These are phyloP conservation scores for Sphaerulina vaccinii DNA, from an alignment of 2,329 filamentous ascomycete species.

Conservation along the genomic window DNA sequence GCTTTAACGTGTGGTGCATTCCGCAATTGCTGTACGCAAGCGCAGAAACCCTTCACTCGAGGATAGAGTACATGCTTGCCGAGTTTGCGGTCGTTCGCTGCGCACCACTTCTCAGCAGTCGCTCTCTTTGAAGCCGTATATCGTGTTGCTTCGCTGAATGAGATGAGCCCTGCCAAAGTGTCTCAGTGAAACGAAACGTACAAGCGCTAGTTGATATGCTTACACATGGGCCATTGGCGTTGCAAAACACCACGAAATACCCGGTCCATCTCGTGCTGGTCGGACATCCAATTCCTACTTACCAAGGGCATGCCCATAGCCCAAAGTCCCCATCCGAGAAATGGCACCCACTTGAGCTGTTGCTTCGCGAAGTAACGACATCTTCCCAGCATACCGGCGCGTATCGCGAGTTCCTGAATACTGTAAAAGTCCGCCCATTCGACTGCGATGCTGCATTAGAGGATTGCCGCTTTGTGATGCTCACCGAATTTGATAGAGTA, in stretches of 20 bases:
- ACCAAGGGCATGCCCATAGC: constrained; percentile 65
- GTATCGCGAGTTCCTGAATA: constrained; percentile 58
- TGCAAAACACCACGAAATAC: constrained; percentile 57
- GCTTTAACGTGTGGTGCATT: constrained; percentile 36
- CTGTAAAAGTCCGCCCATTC: constrained; percentile 65
- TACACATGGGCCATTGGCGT: constrained; percentile 58
- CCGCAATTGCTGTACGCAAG: constrained; percentile 56
- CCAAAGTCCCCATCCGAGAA: constrained; percentile 64
- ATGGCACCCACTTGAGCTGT: constrained; percentile 58
- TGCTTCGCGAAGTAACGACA: constrained; percentile 64
- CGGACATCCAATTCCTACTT: constrained; percentile 58
- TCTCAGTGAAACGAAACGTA: background rate
- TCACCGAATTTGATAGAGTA: background rate
- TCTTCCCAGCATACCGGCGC: constrained; percentile 58
- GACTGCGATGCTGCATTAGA: constrained; percentile 35
- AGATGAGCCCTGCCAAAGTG: constrained; percentile 57
- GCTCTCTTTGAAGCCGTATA: constrained; percentile 56
- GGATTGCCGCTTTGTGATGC: background rate
- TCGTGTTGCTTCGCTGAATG: constrained; percentile 63
- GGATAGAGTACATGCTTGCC: constrained; percentile 61
- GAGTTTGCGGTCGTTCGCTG: constrained; percentile 49
- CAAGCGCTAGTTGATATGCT: constrained; percentile 31
- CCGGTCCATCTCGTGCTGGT: constrained; percentile 56
- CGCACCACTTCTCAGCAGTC: constrained; percentile 55
- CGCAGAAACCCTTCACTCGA: constrained; percentile 60